Evolutionary conservation across 768 basidiomycete species (phyloP).

Genomic region (Macrolepiota albuminosa): DNA sequence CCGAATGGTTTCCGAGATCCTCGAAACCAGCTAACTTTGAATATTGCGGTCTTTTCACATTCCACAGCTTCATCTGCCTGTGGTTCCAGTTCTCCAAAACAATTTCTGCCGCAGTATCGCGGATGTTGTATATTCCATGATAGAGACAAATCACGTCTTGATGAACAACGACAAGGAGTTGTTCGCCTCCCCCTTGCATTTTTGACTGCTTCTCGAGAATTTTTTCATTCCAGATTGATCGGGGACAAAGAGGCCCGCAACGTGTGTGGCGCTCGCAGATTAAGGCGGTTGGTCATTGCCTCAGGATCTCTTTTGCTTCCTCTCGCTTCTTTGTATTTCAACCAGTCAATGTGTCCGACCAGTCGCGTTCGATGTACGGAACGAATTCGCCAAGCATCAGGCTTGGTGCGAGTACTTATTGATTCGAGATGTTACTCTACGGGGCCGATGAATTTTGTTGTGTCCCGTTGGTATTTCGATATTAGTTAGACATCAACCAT

Average conservation of each 20-base stretch:
- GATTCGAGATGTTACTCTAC: constrained; percentile 7
- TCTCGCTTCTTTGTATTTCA: constrained; percentile 9
- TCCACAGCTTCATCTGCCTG: neutral
- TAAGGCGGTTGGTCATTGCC: constrained; percentile 10
- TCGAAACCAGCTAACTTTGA: neutral
- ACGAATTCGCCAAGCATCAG: constrained; percentile 1
- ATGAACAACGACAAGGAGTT: constrained; percentile 8
- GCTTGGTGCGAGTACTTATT: constrained; percentile 3
- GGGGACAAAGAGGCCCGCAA: constrained; percentile 7
- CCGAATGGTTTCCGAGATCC: neutral
- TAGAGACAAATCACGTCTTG: constrained; percentile 8
- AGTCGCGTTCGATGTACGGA: constrained; percentile 6
- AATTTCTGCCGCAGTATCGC: neutral
- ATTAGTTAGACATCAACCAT: neutral
- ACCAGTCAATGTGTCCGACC: constrained; percentile 5
- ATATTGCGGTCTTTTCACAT: constrained; percentile 4
- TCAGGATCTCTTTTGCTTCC: neutral
- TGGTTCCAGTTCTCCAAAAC: neutral
- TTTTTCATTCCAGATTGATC: neutral
- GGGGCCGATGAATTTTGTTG: constrained; percentile 4
- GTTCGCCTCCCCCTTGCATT: constrained; percentile 5
- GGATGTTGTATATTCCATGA: constrained; percentile 5
- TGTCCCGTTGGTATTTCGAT: neutral
- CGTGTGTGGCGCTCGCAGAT: constrained; percentile 6
- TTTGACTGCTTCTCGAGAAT: neutral